Evolutionary conservation across 1,284 basidiomycete species (phyloP).

Genomic region (Schizophyllum amplum): DNA sequence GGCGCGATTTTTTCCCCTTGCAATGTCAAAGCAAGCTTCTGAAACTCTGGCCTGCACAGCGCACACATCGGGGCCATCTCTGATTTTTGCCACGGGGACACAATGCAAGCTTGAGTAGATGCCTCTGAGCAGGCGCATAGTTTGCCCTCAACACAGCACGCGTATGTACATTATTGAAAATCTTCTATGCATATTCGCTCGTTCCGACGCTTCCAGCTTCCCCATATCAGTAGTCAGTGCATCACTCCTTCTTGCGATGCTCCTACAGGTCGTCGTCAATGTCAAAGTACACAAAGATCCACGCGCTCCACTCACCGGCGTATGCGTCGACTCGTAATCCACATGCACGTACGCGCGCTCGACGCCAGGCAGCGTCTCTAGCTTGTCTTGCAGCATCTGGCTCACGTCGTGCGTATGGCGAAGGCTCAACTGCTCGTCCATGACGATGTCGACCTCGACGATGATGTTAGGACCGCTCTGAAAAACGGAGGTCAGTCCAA

Average conservation of each 20-base stretch:
- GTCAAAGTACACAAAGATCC: neutral
- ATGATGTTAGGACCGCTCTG: slow-evolving; percentile 51
- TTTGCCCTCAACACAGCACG: too few species aligned
- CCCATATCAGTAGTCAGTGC: too few species aligned
- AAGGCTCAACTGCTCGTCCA: slow-evolving; percentile 83
- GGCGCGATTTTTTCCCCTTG: too few species aligned
- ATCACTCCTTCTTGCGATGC: slow-evolving; percentile 1
- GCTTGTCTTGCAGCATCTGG: slow-evolving; percentile 89
- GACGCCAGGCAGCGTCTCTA: slow-evolving; percentile 88
- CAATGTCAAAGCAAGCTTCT: too few species aligned
- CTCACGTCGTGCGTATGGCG: slow-evolving; percentile 91
- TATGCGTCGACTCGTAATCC: slow-evolving; percentile 85
- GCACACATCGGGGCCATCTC: too few species aligned
- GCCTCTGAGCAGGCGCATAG: too few species aligned
- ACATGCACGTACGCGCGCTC: slow-evolving; percentile 92
- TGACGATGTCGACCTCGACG: slow-evolving; percentile 93
- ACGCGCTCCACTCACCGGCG: slow-evolving; percentile 54
- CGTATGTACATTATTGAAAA: too few species aligned
- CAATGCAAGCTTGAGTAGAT: too few species aligned
- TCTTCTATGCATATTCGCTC: too few species aligned
- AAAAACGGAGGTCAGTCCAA: slow-evolving; percentile 2
- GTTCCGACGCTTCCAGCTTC: too few species aligned
- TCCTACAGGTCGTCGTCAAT: slow-evolving; percentile 1
- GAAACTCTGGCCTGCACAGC: too few species aligned
- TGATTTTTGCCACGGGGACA: too few species aligned